Evolutionary conservation across 2,329 filamentous ascomycete genomes (phyloP).

Genomic region (Neospermospora avenae): DNA sequence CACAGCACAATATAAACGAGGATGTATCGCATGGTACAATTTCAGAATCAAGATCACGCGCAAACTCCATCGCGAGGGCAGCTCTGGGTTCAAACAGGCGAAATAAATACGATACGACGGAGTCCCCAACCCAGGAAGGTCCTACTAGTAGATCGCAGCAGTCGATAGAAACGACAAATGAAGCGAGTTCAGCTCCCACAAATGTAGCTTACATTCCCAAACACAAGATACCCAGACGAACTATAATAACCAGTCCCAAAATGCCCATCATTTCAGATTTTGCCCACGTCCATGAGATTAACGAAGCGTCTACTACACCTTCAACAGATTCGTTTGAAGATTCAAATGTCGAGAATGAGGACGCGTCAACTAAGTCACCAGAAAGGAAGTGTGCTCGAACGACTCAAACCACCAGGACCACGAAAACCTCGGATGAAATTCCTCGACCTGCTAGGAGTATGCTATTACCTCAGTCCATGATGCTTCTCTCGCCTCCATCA

Average conservation of each 20-base stretch:
- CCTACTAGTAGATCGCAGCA: slow-evolving; percentile 26
- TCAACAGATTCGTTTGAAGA: not conserved
- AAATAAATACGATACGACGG: slow-evolving; percentile 15
- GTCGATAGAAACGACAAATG: slow-evolving; percentile 15
- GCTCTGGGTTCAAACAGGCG: not conserved
- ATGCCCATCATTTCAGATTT: slow-evolving; percentile 16
- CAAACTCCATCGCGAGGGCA: not conserved
- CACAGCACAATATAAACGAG: not conserved
- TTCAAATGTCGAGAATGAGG: not conserved
- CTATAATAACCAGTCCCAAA: slow-evolving; percentile 24
- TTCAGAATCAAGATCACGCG: not conserved
- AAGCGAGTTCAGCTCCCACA: slow-evolving; percentile 14
- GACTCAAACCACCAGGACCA: not conserved
- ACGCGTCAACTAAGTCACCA: slow-evolving; percentile 3
- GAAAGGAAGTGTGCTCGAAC: not conserved
- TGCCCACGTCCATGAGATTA: slow-evolving; percentile 4
- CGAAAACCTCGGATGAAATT: slow-evolving; percentile 7
- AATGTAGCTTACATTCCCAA: slow-evolving; percentile 19
- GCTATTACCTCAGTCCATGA: slow-evolving; percentile 55
- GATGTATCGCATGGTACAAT: not conserved
- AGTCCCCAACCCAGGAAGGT: slow-evolving; percentile 30
- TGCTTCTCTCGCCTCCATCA: slow-evolving; percentile 50
- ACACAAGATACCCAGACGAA: slow-evolving; percentile 25
- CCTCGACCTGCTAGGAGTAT: slow-evolving; percentile 32
- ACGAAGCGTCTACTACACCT: not conserved